These are phyloP conservation scores for Naganishia antarctica DNA, from an alignment of 768 basidiomycete species.

Conservation along the genomic window DNA sequence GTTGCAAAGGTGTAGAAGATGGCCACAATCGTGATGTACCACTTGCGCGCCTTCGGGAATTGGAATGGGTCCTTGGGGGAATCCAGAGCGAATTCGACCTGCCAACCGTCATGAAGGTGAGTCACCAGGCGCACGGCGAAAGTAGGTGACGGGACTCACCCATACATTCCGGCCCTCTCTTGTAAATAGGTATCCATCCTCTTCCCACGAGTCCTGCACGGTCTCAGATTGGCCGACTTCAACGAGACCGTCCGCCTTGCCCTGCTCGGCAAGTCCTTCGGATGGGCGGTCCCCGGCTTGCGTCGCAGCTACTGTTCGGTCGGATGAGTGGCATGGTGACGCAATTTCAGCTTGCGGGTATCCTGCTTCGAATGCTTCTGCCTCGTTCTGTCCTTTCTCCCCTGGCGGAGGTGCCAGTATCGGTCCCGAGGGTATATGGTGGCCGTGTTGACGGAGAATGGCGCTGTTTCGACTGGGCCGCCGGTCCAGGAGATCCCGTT, in stretches of 20 bases:
- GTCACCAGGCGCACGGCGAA: background rate
- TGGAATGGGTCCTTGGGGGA: constrained; percentile 40
- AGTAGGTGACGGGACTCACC: background rate
- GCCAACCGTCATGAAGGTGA: background rate
- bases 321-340: constrained; percentile 8
- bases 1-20: constrained; percentile 35
- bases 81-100: constrained; percentile 41
- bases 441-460: background rate
- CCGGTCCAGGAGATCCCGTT: constrained; percentile 13
- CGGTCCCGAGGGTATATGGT: background rate
- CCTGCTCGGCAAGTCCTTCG: background rate
- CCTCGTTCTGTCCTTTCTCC: background rate
- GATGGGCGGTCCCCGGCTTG: background rate
- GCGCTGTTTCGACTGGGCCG: background rate
- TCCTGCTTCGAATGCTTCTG: background rate
- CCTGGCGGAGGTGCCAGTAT: background rate
- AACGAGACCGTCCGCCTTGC: background rate
- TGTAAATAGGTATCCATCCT: constrained; percentile 15
- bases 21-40: constrained; percentile 37
- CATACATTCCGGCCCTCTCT: constrained; percentile 12
- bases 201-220: constrained; percentile 5
- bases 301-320: background rate
- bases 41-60: constrained; percentile 35
- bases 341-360: background rate
- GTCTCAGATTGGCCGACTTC: background rate